These are phyloP conservation scores for Boletus sp. DNA, from an alignment of 1,284 basidiomycete genomes.

Conservation along the genomic window DNA sequence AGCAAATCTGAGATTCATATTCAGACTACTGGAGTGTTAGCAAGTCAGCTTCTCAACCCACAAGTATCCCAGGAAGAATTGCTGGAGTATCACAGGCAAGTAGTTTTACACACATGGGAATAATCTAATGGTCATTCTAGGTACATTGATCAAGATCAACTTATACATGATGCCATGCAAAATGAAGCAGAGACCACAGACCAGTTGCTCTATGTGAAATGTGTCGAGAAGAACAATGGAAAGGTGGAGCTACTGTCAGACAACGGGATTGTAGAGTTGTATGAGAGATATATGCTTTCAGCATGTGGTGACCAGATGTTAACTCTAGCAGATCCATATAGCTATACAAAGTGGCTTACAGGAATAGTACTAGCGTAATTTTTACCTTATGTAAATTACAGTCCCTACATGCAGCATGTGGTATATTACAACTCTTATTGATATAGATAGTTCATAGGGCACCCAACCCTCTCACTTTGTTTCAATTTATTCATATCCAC, in stretches of 20 bases:
- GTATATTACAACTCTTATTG: no score
- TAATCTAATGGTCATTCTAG: constrained; percentile 33
- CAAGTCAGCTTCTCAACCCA: constrained; percentile 61
- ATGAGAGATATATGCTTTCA: constrained; percentile 24
- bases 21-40: constrained; percentile 64
- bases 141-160: constrained; percentile 70
- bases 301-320: constrained; percentile 8
- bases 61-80: constrained; percentile 61
- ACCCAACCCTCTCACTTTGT: no score
- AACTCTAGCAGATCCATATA: constrained; percentile 13
- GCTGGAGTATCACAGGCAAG: constrained; percentile 76
- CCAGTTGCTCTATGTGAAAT: constrained; percentile 49
- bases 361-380: constrained; percentile 6
- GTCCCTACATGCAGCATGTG: no score
- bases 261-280: constrained; percentile 19
- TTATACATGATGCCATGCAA: constrained; percentile 53
- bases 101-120: constrained; percentile 3
- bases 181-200: constrained; percentile 51
- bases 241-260: constrained; percentile 13
- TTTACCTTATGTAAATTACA: not conserved
- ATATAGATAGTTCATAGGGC: no score
- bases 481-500: no score
- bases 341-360: constrained; percentile 26
- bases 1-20: constrained; percentile 35
- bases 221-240: constrained; percentile 42